Evolutionary conservation across 2,329 filamentous ascomycete genomes (phyloP), one percentile per base, ranked within the genome.

Genomic region (Annulohypoxylon truncatum): DNA sequence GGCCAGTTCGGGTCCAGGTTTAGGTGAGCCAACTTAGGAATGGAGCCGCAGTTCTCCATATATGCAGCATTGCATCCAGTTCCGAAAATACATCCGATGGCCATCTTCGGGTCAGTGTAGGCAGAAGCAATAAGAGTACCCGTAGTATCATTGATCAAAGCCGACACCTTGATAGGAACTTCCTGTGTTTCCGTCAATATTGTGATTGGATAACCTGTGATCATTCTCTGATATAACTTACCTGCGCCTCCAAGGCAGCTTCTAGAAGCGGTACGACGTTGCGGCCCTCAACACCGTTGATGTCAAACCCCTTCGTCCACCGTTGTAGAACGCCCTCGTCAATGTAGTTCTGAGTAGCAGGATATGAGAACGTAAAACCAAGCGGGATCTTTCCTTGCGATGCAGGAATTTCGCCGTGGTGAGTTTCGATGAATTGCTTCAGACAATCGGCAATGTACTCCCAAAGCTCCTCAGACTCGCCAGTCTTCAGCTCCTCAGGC

Each of bases 21-120:
- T 85, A 97, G 87, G 82, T 97, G 89, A 9, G 92, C 93, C 58
- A 99, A 88, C 85, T 99, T 99, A 70, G 94, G 95, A 70, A 99
- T 93, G 10, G 91, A 92, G 70, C 93, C 94, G 70, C 89, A 92
- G 75, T 96, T 82, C 81, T 99, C 96, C 92, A 99, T 97, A 83
- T 99, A 99, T 38, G 96, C 96, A 40, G 95, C 96, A 76, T 99
- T 99, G 83, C 96, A 97, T 64, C 96, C 96, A 10, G 96, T 99
- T 74, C 96, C 96, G 75, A 99, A 99, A 77, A 99, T 99, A 81
- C 95, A 97, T 60, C 96, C 96, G 75, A 98, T 96, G 82, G 90
- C 94, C 88, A 97, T 96, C 72, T 90, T 89, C 47, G 90, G 83
- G 77, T 99, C 94, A n/a, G 95, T 98, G 82, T 99, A 99, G 28